Evolutionary conservation across 768 basidiomycete genomes (phyloP).

Genomic region (Omphalotus guepiniiformis): DNA sequence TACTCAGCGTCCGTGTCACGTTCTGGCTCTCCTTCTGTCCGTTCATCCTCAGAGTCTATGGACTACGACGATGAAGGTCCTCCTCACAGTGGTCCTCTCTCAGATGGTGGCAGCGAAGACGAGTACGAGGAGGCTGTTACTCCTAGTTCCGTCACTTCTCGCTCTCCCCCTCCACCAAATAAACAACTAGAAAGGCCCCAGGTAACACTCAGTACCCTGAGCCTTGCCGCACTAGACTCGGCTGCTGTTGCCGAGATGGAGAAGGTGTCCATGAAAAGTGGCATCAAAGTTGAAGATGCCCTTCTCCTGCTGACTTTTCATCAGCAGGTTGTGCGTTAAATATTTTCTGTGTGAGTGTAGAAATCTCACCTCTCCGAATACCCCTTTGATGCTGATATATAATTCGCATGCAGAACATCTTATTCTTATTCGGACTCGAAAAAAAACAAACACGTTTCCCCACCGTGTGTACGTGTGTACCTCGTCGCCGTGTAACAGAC

Average conservation of each 20-base stretch:
- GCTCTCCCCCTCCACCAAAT: constrained; percentile 24
- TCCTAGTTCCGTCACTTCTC: constrained; percentile 54
- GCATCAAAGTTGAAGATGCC: constrained; percentile 71
- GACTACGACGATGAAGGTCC: constrained; percentile 46
- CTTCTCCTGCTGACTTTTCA: constrained; percentile 72
- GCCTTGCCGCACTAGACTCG: constrained; percentile 33
- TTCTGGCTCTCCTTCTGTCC: constrained; percentile 47
- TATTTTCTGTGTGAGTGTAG: constrained; percentile 13
- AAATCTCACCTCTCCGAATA: no score
- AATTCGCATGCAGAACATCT: no score
- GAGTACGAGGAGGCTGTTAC: constrained; percentile 74
- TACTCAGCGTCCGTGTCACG: constrained; percentile 42
- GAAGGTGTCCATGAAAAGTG: constrained; percentile 42
- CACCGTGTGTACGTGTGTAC: no score
- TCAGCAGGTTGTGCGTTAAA: constrained; percentile 55
- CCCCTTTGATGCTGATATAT: no score
- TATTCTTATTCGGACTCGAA: no score
- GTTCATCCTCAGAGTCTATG: constrained; percentile 41
- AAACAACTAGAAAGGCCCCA: constrained; percentile 24
- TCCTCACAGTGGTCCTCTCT: constrained; percentile 23
- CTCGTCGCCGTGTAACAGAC: no score
- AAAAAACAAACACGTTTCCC: no score
- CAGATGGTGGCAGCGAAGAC: constrained; percentile 61
- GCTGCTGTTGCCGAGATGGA: constrained; percentile 45
- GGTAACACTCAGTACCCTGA: constrained; percentile 26